Evolutionary conservation across 371 early-diverging fungal species (phyloP), one percentile per base, ranked within the genome.

Genomic region (Mucor velutinosus): DNA sequence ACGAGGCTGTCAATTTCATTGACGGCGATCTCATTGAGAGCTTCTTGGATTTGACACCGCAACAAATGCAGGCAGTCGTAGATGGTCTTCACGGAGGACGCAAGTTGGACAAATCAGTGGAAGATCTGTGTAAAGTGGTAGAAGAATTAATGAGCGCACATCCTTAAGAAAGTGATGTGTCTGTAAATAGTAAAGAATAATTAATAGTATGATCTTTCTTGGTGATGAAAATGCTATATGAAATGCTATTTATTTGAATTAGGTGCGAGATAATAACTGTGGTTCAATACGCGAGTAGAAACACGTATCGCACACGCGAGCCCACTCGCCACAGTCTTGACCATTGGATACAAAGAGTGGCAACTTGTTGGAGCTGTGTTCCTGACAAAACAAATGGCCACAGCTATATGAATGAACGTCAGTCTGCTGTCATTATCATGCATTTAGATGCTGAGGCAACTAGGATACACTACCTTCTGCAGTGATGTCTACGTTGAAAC

Each of bases 1-100:
- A 81, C 7, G 77, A 81, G 23, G 77, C 87, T n/a, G 79, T 81
- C 25, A 87, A 90, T 7, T 92, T 94, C 64, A 82, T 97, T 55
- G 97, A 98, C 71, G 98, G 98, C 8, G 97, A 98, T 75, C 68
- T 97, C 65, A 87, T 98, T 33, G 95, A 96, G 75, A 77, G 83
- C 62, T 96, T 93, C 62, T 68, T 96, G 62, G 94, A 94, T 58
- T 70, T 95, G 67, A 73, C 86, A 0, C 80, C 81, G 7, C 86
- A 87, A 27, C 87, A 89, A 59, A 83, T 87, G 86, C 85, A 87
- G 53, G 70, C 72, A n/a, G 89, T 92, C 4, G 80, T 91, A 17
- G 82, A 81, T 64, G 84, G 84, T 5, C 71, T 70, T n/a, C 64
- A 75, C 55, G 84, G 84, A 0, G 84, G 84, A 14, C 71, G 77